Percentiles rank a stretch among this genome's conserved stretches.
These are phyloP conservation scores for Annulohypoxylon moriforme DNA, from an alignment of 495 filamentous ascomycete genomes.

Conservation along the genomic window DNA sequence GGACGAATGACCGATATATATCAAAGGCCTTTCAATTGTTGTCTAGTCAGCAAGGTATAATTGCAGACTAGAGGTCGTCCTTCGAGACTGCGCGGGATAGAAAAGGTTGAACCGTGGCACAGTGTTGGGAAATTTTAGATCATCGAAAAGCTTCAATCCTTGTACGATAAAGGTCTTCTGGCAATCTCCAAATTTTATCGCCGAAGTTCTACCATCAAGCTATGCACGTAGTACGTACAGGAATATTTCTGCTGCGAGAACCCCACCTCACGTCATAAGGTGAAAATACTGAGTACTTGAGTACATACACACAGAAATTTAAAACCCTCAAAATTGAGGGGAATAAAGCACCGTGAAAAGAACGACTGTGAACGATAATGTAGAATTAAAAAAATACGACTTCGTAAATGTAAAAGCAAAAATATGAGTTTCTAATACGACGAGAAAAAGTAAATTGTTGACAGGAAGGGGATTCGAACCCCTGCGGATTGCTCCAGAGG, in stretches of 20 bases:
- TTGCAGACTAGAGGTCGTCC: slow-evolving; percentile 20
- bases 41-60: slow-evolving; percentile 6
- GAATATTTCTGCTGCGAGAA: background rate
- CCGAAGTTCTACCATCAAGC: slow-evolving; percentile 33
- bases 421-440: background rate
- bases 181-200: slow-evolving; percentile 30
- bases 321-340: background rate
- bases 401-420: background rate
- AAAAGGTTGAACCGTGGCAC: slow-evolving; percentile 17
- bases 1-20: background rate
- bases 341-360: background rate
- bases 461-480: slow-evolving; percentile 18
- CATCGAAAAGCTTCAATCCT: slow-evolving; percentile 19
- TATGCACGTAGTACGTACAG: slow-evolving; percentile 8
- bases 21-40: background rate
- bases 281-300: background rate
- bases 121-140: slow-evolving; percentile 33
- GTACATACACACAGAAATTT: background rate
- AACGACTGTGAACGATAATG: background rate
- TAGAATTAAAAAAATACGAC: background rate
- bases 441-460: background rate
- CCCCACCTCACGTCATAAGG: slow-evolving; percentile 10
- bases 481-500: slow-evolving; percentile 20
- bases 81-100: slow-evolving; percentile 20
- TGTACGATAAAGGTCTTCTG: slow-evolving; percentile 9